Evolutionary conservation across 345 rosid genomes (phyloP), one percentile per base, ranked within the genome.

Genomic region (Pistacia vera): DNA sequence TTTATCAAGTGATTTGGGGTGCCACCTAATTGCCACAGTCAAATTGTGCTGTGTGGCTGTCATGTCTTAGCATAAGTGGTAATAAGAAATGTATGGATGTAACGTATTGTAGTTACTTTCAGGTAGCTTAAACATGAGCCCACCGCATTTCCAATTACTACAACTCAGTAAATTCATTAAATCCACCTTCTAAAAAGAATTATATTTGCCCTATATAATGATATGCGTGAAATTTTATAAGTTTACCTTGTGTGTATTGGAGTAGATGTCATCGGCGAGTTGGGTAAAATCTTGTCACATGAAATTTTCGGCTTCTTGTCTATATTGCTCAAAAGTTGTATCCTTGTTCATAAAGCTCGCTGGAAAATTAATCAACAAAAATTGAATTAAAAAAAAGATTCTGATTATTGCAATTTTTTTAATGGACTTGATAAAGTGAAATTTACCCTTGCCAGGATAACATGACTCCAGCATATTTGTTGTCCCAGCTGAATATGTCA

Each of bases 401-500:
- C 17, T 3, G 57, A 54, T 25, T 61, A 54, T 54, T 12, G 1
- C 55, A 51, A 12, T 1, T 12, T 51, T 51, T 28, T 28, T 28
- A 46, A 46, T 46, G 25, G 51, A 17, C 30, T 55, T 5, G 61
- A 76, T 71, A 2, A 25, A 51, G 4, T 8, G 41, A 41, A 1
- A 35, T 75, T 68, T 73, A 93, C 97, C 90, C 95, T 85, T 2
- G 97, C 81, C 1, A 95, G 83, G 62, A 95, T 91, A 71, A 95
- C 93, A 69, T 90, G 84, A 73, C 95, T n/a, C 98, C 97, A 8
- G 97, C 97, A 72, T 86, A 87, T 71, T 95, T 93, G 72, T 95
- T 90, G 85, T 95, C 97, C 98, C 98, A 95, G 82, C 98, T 93
- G 81, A 95, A 95, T 28, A 90, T 67, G 73, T 95, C 97, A 2